Base-by-base conservation (phyloP, 257 asterid genomes). In the Salvia hispanica region DNA sequence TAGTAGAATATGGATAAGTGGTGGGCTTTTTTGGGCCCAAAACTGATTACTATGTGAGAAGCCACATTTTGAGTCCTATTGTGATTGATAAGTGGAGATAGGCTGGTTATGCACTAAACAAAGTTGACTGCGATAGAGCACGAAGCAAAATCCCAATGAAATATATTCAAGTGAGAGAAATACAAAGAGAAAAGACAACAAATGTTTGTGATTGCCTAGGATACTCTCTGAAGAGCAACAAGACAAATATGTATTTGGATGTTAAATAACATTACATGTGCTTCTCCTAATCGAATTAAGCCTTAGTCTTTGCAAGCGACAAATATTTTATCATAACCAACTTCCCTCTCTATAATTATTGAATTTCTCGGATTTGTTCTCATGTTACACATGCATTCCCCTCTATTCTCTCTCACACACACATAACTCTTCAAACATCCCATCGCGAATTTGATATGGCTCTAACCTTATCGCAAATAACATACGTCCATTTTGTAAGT, bases 181-280 rank as follows among this genome's bases (percentile, higher is more conserved):
- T 28, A 11, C 39, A 56, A 56, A 56, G 10, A 5, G 62, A 56
- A 28, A 56, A 12, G 62, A 56, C 21, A 56, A 31, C 12, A 56
- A 12, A 2, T 9, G 51, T 52, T 10, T 60, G 18, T 52, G 60
- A 28, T 7, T 66, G 80, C 77, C 58, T 76, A 61, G 81, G 77
- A 76, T 76, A 59, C 81, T 76, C 77, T 66, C 3, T 0, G 16
- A 44, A 56, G 68, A 9, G 62, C 43, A 69, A 70, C 45, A 18
- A 58, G 76, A 76, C 73, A 70, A 70, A 28, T 34, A 9, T 11
- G 21, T 63, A 15, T 42, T 66, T 56, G 64, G 63, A 65, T 33
- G 42, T 33, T 31, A 53, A 21, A 28, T 33, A 48, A 51, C 79
- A 79, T 58, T 28, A 21, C 78, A 67, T 72, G 80, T 75, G 77